These are phyloP conservation scores for Debaryomycetaceae sp. DNA, from an alignment of 1,139 yeast species.

Conservation along the genomic window DNA sequence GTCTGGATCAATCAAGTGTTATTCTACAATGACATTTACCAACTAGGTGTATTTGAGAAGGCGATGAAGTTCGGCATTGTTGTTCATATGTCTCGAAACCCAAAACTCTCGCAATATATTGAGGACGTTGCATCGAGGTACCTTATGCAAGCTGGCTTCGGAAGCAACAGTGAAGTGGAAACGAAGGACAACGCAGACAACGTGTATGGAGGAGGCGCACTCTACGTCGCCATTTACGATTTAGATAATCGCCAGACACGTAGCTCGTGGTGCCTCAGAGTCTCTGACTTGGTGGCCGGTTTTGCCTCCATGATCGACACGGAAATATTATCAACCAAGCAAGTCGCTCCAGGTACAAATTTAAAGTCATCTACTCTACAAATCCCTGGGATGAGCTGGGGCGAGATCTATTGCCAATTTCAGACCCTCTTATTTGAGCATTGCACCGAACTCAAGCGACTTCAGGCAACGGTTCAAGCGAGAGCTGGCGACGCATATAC, in stretches of 20 bases:
- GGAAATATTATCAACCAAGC: conserved; percentile 1
- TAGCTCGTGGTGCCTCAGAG: conserved; percentile 18
- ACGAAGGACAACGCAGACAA: neutral
- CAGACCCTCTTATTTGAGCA: conserved; percentile 21
- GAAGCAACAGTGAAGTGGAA: neutral
- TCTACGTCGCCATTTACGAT: neutral
- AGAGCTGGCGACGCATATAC: too few relatives aligned
- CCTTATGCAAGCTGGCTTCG: conserved; percentile 6
- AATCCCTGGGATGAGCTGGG: conserved; percentile 22
- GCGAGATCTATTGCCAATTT: conserved; percentile 21
- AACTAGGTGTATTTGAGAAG: conserved; percentile 25
- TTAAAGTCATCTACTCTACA: conserved; percentile 9
- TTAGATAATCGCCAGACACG: conserved; percentile 4
- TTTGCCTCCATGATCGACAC: conserved; percentile 8
- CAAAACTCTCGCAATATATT: conserved; percentile 28
- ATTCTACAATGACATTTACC: conserved; percentile 34
- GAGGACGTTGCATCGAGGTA: conserved; percentile 17
- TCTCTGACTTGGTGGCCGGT: conserved; percentile 14
- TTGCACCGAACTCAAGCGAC: conserved; percentile 14
- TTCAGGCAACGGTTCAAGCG: too few relatives aligned
- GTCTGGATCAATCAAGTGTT: conserved; percentile 37
- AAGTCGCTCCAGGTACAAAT: neutral
- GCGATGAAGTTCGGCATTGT: conserved; percentile 28
- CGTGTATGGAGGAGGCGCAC: too few relatives aligned
- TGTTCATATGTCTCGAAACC: conserved; percentile 32